Evolutionary conservation across 148 eudicot genomes (phyloP).

Genomic region (Dianthus caryophyllus): DNA sequence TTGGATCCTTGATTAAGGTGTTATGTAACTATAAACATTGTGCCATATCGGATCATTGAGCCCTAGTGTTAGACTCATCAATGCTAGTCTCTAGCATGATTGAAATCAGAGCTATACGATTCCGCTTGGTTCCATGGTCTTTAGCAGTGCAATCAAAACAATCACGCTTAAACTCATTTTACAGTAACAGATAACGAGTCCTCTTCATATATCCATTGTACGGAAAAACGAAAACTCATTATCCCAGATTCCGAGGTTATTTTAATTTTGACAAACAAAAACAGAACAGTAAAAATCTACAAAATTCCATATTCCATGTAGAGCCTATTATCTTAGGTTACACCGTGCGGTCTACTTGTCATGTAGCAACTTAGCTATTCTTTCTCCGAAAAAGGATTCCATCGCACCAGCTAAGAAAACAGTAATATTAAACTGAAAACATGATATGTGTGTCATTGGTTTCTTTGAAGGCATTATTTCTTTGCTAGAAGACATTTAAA

Average conservation of each 20-base stretch:
- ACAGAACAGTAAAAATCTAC: neutral
- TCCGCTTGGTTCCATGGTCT: neutral
- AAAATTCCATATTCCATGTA: neutral
- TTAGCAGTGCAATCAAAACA: neutral
- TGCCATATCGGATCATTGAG: neutral
- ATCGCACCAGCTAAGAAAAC: neutral
- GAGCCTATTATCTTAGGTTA: slow-evolving; percentile 1
- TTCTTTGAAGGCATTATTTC: neutral
- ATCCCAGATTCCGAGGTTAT: neutral
- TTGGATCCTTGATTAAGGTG: neutral
- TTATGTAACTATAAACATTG: neutral
- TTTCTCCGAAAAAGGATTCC: neutral
- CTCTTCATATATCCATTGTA: neutral
- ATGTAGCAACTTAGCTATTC: neutral
- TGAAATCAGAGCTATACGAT: no score
- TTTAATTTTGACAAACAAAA: neutral
- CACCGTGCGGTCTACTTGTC: neutral
- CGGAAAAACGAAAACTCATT: neutral
- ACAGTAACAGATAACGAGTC: neutral
- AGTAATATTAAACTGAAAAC: neutral
- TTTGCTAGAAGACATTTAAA: neutral
- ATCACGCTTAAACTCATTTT: neutral
- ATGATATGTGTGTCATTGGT: neutral
- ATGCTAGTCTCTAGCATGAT: no score
- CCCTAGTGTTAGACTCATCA: neutral